Evolutionary conservation across 192 early-diverging fungal genomes (phyloP).

Genomic region (Backusella sp.): DNA sequence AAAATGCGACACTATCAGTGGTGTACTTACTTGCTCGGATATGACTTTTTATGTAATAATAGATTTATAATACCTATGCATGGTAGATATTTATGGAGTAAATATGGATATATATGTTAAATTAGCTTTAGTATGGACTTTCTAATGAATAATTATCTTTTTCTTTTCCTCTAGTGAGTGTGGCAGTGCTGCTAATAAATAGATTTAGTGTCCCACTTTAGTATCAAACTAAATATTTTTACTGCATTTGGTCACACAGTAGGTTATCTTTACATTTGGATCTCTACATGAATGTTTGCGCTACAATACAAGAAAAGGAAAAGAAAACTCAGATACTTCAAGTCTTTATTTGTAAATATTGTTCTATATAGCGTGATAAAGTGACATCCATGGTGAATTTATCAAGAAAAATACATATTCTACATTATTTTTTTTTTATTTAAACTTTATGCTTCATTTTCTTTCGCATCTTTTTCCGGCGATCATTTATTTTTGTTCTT

Average conservation of each 20-base stretch:
- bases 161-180: background rate
- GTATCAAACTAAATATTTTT: background rate
- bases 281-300: background rate
- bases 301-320: background rate
- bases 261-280: background rate
- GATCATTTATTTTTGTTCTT: background rate
- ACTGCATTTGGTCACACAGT: background rate
- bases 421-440: background rate
- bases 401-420: background rate
- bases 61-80: background rate
- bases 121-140: background rate
- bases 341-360: background rate
- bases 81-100: background rate
- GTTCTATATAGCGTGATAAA: background rate
- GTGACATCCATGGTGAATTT: background rate
- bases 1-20: background rate
- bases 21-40: background rate
- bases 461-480: background rate
- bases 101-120: background rate
- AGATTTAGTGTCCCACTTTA: background rate
- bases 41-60: background rate
- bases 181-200: background rate
- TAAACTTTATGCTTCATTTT: background rate
- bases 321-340: background rate
- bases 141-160: background rate